phyloP scores from a whole-genome alignment of 495 filamentous ascomycete species.

The Astrothelium subdiscretum region DNA sequence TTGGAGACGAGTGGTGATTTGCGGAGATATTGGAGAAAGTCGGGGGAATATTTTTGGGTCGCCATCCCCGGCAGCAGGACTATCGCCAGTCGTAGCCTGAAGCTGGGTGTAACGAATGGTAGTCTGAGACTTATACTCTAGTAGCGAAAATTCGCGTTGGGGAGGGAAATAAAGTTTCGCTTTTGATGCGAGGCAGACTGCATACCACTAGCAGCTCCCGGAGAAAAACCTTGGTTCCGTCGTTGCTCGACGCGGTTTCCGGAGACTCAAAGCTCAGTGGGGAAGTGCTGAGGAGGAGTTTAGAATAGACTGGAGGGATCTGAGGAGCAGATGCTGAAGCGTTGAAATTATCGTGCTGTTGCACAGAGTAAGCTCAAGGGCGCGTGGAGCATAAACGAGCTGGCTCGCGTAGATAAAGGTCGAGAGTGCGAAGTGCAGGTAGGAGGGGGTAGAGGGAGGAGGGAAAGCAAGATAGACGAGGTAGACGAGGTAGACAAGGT shows the following conservation, averaged over 20 bases:
- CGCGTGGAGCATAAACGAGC: neutral
- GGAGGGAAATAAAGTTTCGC: neutral
- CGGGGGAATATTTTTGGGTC: conserved; percentile 54
- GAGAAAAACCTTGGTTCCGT: too few relatives aligned
- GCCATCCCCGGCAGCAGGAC: conserved; percentile 9
- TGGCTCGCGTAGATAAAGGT: neutral
- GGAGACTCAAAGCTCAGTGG: too few relatives aligned
- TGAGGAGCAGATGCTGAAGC: neutral
- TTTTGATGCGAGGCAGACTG: too few relatives aligned
- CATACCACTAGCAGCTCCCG: too few relatives aligned
- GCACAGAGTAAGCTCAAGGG: neutral
- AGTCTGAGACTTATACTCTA: neutral
- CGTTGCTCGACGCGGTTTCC: too few relatives aligned
- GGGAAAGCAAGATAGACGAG: too few relatives aligned
- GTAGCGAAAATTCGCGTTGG: neutral
- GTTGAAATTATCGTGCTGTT: neutral
- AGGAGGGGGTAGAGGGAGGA: neutral
- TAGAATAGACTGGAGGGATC: neutral
- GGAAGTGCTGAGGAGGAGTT: neutral
- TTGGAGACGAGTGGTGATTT: conserved; percentile 77
- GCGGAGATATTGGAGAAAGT: conserved; percentile 66
- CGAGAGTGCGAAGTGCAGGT: neutral
- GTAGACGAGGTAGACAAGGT: too few relatives aligned
- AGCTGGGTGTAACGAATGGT: neutral
- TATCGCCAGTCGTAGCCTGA: neutral